Conservation (phyloP, 2,329 filamentous ascomycete species). For the Graphium sp. region DNA sequence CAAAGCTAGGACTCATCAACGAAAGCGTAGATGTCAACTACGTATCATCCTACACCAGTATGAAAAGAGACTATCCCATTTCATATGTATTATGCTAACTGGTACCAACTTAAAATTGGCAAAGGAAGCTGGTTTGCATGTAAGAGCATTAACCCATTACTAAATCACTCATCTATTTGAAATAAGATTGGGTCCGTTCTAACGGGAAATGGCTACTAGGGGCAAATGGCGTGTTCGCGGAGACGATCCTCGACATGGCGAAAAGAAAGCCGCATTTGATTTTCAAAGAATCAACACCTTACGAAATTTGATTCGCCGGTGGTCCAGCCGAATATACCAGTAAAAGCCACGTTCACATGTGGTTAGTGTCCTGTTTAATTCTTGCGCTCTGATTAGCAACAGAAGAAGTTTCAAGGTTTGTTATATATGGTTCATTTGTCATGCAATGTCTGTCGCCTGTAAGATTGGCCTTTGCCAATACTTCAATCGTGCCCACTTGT, state of each 20-base stretch:
- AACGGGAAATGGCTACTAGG: conserved; percentile 25
- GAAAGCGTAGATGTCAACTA: conserved; percentile 78
- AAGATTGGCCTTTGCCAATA: too few relatives aligned
- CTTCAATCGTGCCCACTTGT: too few relatives aligned
- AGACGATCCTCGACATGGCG: conserved; percentile 79
- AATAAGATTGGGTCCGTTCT: too few relatives aligned
- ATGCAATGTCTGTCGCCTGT: too few relatives aligned
- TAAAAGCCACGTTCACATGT: too few relatives aligned
- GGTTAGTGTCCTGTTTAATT: too few relatives aligned
- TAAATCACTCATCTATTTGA: too few relatives aligned
- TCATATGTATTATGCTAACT: neutral
- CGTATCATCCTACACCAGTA: conserved; percentile 54
- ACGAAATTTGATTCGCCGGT: conserved; percentile 35
- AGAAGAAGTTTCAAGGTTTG: too few relatives aligned
- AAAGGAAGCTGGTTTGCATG: conserved; percentile 78
- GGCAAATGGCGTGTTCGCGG: conserved; percentile 93
- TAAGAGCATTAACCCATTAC: conserved; percentile 18
- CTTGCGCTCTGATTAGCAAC: too few relatives aligned
- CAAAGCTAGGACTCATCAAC: conserved; percentile 67
- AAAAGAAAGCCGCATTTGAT: conserved; percentile 77
- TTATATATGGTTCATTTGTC: too few relatives aligned
- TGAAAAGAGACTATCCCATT: conserved; percentile 14
- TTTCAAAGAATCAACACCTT: conserved; percentile 47
- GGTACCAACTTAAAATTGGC: conserved; percentile 6
- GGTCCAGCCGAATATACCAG: too few relatives aligned